Evolutionary conservation across 2,329 filamentous ascomycete species (phyloP), one percentile per base, ranked within the genome.

Genomic region (Phaeomoniella chlamydospora): DNA sequence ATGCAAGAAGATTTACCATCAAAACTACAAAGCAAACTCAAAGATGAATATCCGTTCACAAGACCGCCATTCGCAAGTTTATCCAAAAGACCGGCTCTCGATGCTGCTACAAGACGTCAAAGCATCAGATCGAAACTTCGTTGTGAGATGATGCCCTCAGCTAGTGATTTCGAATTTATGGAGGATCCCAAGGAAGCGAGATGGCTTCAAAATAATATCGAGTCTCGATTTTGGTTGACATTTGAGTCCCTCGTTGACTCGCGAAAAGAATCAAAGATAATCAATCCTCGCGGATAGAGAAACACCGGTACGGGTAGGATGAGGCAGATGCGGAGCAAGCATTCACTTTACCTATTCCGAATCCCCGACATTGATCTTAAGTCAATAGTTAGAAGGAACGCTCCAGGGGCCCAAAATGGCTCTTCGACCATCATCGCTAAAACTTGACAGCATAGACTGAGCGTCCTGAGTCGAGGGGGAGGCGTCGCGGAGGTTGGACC

Each of bases 221-320:
- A 26, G 13, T 26, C 14, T 33, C 17, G 35, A 15, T 29, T 33
- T 37, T 37, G 35, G 35, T 26, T 10, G 35, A 37, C 31, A 15
- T 37, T 37, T 18, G 35, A 29, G 35, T 12, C 35, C 17, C 15
- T 17, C 12, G n/a, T 4, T n/a, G 32, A 37, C 14, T 5, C 5
- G 17, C 18, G 19, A n/a, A 13, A 33, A 31, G 13, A 29, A 10
- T 29, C 22, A 13, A 29, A 13, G 13, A 13, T 29, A 46, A n/a
- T n/a, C n/a, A n/a, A n/a, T n/a, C n/a, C n/a, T n/a, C n/a, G n/a
- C n/a, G n/a, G n/a, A n/a, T n/a, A n/a, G n/a, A n/a, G n/a, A n/a
- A n/a, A n/a, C n/a, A n/a, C n/a, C n/a, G n/a, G n/a, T n/a, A n/a
- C n/a, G n/a, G n/a, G n/a, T n/a, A n/a, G n/a, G n/a, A n/a, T n/a